Evolutionary conservation across 2,329 filamentous ascomycete genomes (phyloP).

Genomic region (Neoarthrinium moseri): DNA sequence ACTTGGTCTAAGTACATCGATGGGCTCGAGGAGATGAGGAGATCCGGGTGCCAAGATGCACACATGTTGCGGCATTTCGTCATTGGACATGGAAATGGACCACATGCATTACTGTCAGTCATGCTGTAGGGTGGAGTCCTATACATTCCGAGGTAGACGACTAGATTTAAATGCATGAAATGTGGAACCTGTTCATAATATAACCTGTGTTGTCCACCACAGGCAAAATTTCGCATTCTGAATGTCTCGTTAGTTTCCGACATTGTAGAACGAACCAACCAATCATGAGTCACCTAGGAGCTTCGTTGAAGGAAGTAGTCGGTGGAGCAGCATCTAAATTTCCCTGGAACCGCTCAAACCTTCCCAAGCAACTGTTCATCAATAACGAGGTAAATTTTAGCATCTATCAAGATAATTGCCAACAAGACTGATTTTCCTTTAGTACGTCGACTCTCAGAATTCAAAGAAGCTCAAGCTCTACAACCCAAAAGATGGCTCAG

Average conservation of each 20-base stretch:
- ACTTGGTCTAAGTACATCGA: too few relatives aligned
- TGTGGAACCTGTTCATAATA: too few relatives aligned
- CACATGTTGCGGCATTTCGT: too few relatives aligned
- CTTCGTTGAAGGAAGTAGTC: neutral
- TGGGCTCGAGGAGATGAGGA: too few relatives aligned
- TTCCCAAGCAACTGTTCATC: conserved; percentile 36
- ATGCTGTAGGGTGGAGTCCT: too few relatives aligned
- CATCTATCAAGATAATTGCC: neutral
- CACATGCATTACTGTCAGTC: too few relatives aligned
- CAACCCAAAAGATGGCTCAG: conserved; percentile 47
- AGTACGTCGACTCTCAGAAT: conserved; percentile 40
- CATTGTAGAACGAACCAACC: neutral
- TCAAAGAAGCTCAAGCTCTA: conserved; percentile 44
- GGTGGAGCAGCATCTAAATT: conserved; percentile 11
- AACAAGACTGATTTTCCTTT: neutral
- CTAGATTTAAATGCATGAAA: too few relatives aligned
- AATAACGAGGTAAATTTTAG: conserved; percentile 31
- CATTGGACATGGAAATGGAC: too few relatives aligned
- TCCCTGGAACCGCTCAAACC: conserved; percentile 27
- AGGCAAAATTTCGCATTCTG: too few relatives aligned
- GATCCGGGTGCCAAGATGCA: too few relatives aligned
- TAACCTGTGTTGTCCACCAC: too few relatives aligned
- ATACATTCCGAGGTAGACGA: too few relatives aligned
- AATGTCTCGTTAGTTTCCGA: neutral
- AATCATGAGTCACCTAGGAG: conserved; percentile 1